These are phyloP conservation scores for Hymenoscyphus repandus DNA, from an alignment of 2,329 filamentous ascomycete species.

Conservation along the genomic window DNA sequence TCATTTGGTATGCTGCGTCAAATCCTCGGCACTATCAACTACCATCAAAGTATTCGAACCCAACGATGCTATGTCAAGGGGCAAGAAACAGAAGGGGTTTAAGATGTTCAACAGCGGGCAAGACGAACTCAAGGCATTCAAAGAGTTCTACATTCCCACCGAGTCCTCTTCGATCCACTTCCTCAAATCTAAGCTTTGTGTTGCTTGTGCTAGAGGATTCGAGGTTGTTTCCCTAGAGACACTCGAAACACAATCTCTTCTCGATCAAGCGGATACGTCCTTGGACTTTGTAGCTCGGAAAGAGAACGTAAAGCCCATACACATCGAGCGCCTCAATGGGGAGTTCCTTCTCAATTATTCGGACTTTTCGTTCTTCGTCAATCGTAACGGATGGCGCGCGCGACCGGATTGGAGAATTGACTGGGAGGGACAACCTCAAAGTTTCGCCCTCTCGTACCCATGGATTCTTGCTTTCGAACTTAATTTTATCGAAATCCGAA, in stretches of 20 bases:
- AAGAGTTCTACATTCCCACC: conserved; percentile 98
- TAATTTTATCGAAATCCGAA: conserved; percentile 93
- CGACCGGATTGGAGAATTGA: conserved; percentile 95
- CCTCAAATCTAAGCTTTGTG: conserved; percentile 91
- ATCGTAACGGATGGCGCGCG: conserved; percentile 95
- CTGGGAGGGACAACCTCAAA: conserved; percentile 90
- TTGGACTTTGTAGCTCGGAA: conserved; percentile 94
- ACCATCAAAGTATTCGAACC: conserved; percentile 99
- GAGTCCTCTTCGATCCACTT: conserved; percentile 99
- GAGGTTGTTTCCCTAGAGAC: conserved; percentile 96
- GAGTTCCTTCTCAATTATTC: conserved; percentile 98
- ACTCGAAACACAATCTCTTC: conserved; percentile 92
- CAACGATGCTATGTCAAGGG: conserved; percentile 88
- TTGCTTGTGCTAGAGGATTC: conserved; percentile 91
- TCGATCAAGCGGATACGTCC: conserved; percentile 96
- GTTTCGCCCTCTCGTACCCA: conserved; percentile 90
- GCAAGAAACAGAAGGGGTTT: conserved; percentile 92
- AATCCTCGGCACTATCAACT: conserved; percentile 85
- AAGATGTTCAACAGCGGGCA: conserved; percentile 94
- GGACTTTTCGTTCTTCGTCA: conserved; percentile 98
- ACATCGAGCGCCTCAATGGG: conserved; percentile 94
- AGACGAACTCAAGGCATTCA: conserved; percentile 93
- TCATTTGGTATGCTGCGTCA: conserved; percentile 93
- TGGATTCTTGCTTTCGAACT: conserved; percentile 97
- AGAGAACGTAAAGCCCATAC: conserved; percentile 89